Evolutionary conservation across 257 asterid genomes (phyloP).

Genomic region (Galeopsis tetrahit): DNA sequence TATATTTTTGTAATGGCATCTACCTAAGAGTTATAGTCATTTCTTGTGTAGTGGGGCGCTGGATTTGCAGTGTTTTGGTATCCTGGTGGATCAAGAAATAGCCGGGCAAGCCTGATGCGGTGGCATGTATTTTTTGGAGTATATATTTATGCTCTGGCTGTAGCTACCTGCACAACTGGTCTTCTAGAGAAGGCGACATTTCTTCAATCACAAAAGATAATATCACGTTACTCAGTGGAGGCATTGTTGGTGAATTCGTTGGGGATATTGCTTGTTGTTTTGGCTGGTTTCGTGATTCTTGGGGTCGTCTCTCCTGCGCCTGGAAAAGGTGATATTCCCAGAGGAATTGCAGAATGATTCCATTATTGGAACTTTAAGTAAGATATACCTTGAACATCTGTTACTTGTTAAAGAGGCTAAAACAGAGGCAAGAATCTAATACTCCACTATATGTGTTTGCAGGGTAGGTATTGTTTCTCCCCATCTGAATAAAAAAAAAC

Average conservation of each 20-base stretch:
- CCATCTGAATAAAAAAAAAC: background rate
- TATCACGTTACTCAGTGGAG: slow-evolving; percentile 82
- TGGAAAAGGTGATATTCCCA: slow-evolving; percentile 52
- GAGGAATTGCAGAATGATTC: slow-evolving; percentile 36
- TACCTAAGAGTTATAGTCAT: slow-evolving; percentile 10
- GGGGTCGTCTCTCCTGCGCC: slow-evolving; percentile 70
- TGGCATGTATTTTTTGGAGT: slow-evolving; percentile 82
- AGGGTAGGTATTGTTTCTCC: background rate
- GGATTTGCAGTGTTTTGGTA: slow-evolving; percentile 84
- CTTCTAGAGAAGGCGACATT: slow-evolving; percentile 87
- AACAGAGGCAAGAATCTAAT: slow-evolving; percentile 5
- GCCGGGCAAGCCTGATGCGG: slow-evolving; percentile 63
- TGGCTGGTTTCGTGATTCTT: slow-evolving; percentile 87
- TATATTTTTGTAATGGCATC: background rate
- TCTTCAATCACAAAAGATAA: slow-evolving; percentile 67
- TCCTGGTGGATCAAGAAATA: slow-evolving; percentile 80
- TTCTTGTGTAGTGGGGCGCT: slow-evolving; percentile 61
- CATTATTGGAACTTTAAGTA: background rate
- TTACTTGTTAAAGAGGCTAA: slow-evolving; percentile 4
- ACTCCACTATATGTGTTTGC: background rate
- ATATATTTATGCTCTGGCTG: slow-evolving; percentile 72
- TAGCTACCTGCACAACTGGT: slow-evolving; percentile 84
- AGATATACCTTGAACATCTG: background rate
- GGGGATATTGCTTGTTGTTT: slow-evolving; percentile 68
- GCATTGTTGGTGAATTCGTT: slow-evolving; percentile 73